A percentile compares a stretch with the other conserved stretches of the same genome.
These are phyloP conservation scores for Dipteronia sinensis DNA, from an alignment of 345 rosid genomes.

Conservation along the genomic window DNA sequence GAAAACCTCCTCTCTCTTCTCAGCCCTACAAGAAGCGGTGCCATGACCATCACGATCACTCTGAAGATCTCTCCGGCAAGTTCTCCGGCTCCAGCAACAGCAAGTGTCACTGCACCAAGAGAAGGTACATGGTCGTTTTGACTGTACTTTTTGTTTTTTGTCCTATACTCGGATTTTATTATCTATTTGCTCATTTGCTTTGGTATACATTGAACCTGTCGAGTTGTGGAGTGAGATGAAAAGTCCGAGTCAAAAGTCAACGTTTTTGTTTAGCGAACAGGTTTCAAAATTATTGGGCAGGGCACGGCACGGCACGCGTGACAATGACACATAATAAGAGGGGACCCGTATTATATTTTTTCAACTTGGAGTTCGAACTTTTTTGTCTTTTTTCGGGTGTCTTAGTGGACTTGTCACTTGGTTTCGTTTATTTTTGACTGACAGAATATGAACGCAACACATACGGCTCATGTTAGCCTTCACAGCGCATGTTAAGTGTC, in stretches of 20 bases:
- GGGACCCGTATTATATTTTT: neutral
- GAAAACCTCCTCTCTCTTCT: slow-evolving; percentile 72
- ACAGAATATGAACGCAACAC: neutral
- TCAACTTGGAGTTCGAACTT: too few relatives aligned
- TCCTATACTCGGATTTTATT: too few relatives aligned
- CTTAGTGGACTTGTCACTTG: neutral
- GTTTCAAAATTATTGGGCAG: slow-evolving; percentile 7
- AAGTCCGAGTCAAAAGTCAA: slow-evolving; percentile 23
- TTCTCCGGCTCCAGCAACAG: slow-evolving; percentile 62
- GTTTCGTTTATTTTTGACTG: neutral
- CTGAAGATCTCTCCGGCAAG: slow-evolving; percentile 55
- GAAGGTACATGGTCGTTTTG: slow-evolving; percentile 53
- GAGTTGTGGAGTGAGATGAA: neutral
- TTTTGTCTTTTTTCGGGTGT: slow-evolving; percentile 15
- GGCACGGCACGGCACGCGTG: slow-evolving; percentile 37
- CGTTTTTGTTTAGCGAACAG: slow-evolving; percentile 21
- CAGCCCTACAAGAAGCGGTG: slow-evolving; percentile 68
- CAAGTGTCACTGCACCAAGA: slow-evolving; percentile 88
- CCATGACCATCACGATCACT: slow-evolving; percentile 68
- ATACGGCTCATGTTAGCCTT: slow-evolving; percentile 2
- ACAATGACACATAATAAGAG: slow-evolving; percentile 24
- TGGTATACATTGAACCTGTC: too few relatives aligned
- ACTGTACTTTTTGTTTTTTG: too few relatives aligned
- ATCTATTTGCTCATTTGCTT: too few relatives aligned
- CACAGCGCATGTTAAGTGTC: neutral